These are phyloP conservation scores for Globisporangium nagaii DNA, from an alignment of 352 stramenopile species.

Conservation along the genomic window DNA sequence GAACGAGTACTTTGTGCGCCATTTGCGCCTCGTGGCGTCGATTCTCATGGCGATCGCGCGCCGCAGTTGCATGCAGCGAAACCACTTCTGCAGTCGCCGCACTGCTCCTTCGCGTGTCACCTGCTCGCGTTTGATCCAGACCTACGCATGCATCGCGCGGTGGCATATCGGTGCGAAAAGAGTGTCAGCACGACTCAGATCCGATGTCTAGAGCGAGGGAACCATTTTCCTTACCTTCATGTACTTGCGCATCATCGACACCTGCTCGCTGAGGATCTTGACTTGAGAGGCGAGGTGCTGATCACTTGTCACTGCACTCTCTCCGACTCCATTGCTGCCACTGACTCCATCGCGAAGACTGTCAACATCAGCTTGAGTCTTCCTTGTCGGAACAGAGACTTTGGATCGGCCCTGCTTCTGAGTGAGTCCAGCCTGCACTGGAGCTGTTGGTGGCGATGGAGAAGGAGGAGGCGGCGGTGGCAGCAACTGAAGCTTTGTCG, in stretches of 20 bases:
- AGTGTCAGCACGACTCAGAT: neutral
- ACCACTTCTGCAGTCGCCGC: constrained; percentile 38
- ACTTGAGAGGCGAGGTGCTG: constrained; percentile 14
- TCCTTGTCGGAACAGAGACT: neutral
- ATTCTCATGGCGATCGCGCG: constrained; percentile 10
- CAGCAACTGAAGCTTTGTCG: neutral
- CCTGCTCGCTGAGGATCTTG: constrained; percentile 35
- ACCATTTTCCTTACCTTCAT: constrained; percentile 38
- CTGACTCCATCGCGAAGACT: neutral
- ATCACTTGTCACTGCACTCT: neutral
- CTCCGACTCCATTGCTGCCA: neutral
- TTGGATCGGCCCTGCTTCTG: neutral
- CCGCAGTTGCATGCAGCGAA: constrained; percentile 11
- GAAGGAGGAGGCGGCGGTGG: neutral
- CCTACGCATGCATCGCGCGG: constrained; percentile 19
- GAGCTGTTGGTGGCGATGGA: neutral
- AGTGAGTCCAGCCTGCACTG: neutral
- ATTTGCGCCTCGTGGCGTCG: constrained; percentile 1
- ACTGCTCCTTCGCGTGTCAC: constrained; percentile 38
- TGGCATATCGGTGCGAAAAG: neutral
- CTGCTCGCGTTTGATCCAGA: constrained; percentile 70
- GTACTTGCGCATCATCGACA: constrained; percentile 61
- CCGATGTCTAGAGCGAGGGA: neutral
- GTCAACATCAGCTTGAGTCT: neutral
- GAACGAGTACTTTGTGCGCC: constrained; percentile 19